Percentiles rank a stretch among this genome's conserved stretches.
Conservation (phyloP, 2,329 filamentous ascomycete species). For the Aspergillus chevalieri region DNA sequence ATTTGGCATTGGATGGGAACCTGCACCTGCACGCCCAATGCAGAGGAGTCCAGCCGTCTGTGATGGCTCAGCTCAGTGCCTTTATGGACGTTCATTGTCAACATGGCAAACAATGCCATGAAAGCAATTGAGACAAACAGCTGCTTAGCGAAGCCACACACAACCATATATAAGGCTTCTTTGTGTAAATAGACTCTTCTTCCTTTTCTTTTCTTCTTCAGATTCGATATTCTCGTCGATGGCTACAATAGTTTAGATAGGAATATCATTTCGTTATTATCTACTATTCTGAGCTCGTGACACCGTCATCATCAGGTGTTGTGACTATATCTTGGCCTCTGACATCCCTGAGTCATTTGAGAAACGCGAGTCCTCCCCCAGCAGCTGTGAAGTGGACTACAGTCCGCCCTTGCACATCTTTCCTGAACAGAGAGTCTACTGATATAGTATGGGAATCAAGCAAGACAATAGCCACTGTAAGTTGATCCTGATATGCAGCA, state of each 20-base stretch:
- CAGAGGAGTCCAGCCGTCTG: not conserved
- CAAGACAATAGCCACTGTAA: not conserved
- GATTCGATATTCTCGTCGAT: too few relatives aligned
- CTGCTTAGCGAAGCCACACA: too few relatives aligned
- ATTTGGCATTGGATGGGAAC: not conserved
- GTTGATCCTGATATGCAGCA: not conserved
- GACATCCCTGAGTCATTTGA: not conserved
- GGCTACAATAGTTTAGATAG: too few relatives aligned
- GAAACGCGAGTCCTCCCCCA: not conserved
- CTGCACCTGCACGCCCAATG: not conserved
- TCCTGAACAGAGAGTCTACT: not conserved
- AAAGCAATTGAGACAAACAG: too few relatives aligned
- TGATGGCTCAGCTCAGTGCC: too few relatives aligned
- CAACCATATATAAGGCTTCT: too few relatives aligned
- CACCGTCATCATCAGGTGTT: not conserved
- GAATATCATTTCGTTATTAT: too few relatives aligned
- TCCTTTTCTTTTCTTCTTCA: too few relatives aligned
- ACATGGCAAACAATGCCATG: too few relatives aligned
- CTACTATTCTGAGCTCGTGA: too few relatives aligned
- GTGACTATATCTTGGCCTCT: not conserved
- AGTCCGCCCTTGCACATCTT: not conserved
- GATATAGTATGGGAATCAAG: not conserved
- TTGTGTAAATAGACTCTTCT: too few relatives aligned
- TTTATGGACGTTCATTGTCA: too few relatives aligned
- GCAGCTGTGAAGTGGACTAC: not conserved